These are phyloP conservation scores for Bimuria novae-zelandiae DNA, from an alignment of 2,329 filamentous ascomycete genomes.

Conservation along the genomic window DNA sequence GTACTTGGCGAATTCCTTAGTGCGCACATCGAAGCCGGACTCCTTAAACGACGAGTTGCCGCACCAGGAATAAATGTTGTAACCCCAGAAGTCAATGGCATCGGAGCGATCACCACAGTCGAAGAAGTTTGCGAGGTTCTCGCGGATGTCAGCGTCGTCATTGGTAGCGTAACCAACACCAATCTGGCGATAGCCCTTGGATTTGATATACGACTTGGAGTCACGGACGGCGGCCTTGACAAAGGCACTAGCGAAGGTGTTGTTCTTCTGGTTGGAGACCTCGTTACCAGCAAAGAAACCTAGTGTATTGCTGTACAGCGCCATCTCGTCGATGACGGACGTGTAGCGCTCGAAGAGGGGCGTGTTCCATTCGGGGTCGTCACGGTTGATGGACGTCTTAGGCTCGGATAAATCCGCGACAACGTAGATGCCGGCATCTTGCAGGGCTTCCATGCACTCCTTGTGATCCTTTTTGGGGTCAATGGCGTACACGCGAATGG, in stretches of 20 bases:
- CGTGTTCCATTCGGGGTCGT: conserved; percentile 77
- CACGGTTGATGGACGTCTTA: conserved; percentile 79
- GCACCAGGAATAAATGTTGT: conserved; percentile 99
- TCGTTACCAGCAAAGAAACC: conserved; percentile 99
- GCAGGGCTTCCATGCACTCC: conserved; percentile 81
- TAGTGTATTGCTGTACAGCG: conserved; percentile 85
- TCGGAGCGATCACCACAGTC: conserved; percentile 72
- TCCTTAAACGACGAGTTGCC: conserved; percentile 75
- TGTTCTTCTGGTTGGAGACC: conserved; percentile 86
- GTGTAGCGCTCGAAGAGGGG: conserved; percentile 81
- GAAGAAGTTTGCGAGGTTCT: conserved; percentile 86
- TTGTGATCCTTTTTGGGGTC: conserved; percentile 78
- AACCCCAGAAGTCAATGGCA: conserved; percentile 96
- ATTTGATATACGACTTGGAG: conserved; percentile 90
- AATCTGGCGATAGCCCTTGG: conserved; percentile 74
- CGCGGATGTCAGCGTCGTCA: conserved; percentile 83
- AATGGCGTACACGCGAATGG: conserved; percentile 93
- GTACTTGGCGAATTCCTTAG: conserved; percentile 85
- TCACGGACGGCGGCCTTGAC: conserved; percentile 98
- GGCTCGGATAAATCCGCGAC: conserved; percentile 89
- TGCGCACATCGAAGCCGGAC: conserved; percentile 83
- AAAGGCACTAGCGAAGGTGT: conserved; percentile 87
- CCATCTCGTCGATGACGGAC: conserved; percentile 77
- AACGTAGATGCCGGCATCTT: conserved; percentile 90
- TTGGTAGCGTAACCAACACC: conserved; percentile 96